Base-by-base conservation (phyloP, 495 filamentous ascomycete genomes). In the Apiosordaria backusii region DNA sequence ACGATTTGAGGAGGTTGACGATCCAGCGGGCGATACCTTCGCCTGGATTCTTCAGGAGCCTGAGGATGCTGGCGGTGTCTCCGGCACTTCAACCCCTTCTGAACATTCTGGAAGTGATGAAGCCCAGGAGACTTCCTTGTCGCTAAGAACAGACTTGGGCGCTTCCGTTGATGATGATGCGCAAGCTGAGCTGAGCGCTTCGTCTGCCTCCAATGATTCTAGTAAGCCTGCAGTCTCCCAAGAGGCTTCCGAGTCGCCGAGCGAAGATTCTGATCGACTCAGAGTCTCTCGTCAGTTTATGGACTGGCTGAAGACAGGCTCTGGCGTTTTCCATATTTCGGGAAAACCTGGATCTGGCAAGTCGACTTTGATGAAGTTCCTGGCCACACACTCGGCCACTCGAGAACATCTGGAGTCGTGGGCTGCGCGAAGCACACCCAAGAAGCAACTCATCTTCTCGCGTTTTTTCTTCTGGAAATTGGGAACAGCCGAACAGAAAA, bases 381-480 rank as follows among this genome's bases (percentile, higher is more conserved):
- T 62, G 15, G 60, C 60, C 26, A 45, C 60, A 7, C 60, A 62
- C 29, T 18, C 15, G 4, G 22, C 35, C 3, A 62, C 60, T 23
- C 60, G 13, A 18, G n/a, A 62, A 0, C 13, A 4, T 22, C 26
- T 62, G 53, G 24, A 4, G 66, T 64, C 15, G 59, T 55, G 52
- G 52, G 52, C 52, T 13, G 35, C 5, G 6, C 10, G 2, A 45
- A 15, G 35, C 35, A 2, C 35, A 22, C 5, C n/a, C 6, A 21
- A 4, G 21, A 23, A 55, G 10, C 52, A 72, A n/a, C 62, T 78
- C 23, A 55, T 79, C 6, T 59, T 73, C 35, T 75, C 79, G 1
- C 68, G 62, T 21, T 83, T 81, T 67, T 86, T 82, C 68, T 84
- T 83, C 62, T 84, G 80, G 79, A 74, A 70, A 45, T 55, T 75